Evolutionary conservation across 768 basidiomycete genomes (phyloP), one percentile per base, ranked within the genome.

Genomic region (Austroboletus eburneus): DNA sequence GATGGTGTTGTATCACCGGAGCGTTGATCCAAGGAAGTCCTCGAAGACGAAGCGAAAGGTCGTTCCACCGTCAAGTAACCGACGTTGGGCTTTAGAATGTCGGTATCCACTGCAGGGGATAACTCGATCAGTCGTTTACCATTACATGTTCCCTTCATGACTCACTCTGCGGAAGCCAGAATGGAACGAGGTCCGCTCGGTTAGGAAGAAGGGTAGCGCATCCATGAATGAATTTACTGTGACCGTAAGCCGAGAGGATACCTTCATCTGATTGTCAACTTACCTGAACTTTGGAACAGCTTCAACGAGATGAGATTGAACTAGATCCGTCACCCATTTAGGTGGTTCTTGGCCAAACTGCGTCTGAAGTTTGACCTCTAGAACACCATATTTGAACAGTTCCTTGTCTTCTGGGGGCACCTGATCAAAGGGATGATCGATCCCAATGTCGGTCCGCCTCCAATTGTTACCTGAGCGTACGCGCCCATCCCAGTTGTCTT

Each of bases 331-430:
- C 16, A 98, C 91, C 96, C 96, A 99, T 61, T 86, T 74, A 1
- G 95, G 95, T 4, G 96, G 94, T 63, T 96, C 81, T 64, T 97
- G 94, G 0, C 96, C 96, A 50, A 85, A 76, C 60, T 97, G 93
- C 2, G 94, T 98, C 69, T 98, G 94, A 21, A 98, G 70, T 70
- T 99, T 99, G 58, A 99, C 93, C 67, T 99, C 96, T 6, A 99
- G 72, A 4, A 99, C 88, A 23, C 94, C 96, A 61, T 99, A 87
- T 74, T 93, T 92, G 80, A 99, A 99, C 4, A 88, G 69, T 52
- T 97, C 94, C 64, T 86, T 90, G 65, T 99, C 96, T 49, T 85
- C 85, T 1, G 72, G 58, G 1, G 73, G 57, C 37, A 94, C 58
- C 59, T 87, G 84, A 14, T 83, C 75, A 64, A 98, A 98, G 1